phyloP scores from a whole-genome alignment of 495 filamentous ascomycete genomes.

The Cryomyces minteri region DNA sequence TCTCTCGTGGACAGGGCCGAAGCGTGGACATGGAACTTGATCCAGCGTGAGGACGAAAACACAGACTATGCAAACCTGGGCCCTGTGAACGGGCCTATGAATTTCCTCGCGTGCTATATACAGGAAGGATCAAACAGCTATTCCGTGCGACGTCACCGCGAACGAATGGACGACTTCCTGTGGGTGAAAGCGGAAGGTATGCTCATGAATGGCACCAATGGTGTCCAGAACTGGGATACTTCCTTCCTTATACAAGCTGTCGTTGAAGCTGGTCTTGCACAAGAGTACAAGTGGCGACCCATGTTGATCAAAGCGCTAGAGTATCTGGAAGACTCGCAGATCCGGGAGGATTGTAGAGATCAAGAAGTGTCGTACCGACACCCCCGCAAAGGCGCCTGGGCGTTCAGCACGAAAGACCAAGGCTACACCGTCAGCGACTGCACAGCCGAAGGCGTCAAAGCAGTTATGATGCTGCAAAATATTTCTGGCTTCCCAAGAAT shows the following conservation, averaged over 20 bases:
- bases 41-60: conserved; percentile 77
- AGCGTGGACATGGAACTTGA: conserved; percentile 54
- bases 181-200: conserved; percentile 90
- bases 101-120: conserved; percentile 66
- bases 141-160: conserved; percentile 58
- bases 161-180: conserved; percentile 67
- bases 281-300: conserved; percentile 56
- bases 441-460: conserved; percentile 75
- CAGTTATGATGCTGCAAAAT: conserved; percentile 68
- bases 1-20: conserved; percentile 46
- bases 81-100: conserved; percentile 81
- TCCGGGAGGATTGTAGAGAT: conserved; percentile 65
- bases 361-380: conserved; percentile 78
- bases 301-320: conserved; percentile 72
- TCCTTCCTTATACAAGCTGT: conserved; percentile 71
- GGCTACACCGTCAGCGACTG: conserved; percentile 94
- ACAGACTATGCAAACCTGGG: conserved; percentile 75
- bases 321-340: conserved; percentile 83
- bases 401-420: conserved; percentile 78
- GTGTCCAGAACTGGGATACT: conserved; percentile 93
- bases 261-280: conserved; percentile 57
- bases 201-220: conserved; percentile 90
- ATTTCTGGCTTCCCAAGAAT: conserved; percentile 57
- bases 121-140: conserved; percentile 62
- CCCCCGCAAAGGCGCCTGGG: conserved; percentile 83